Base-by-base conservation (phyloP, 1,139 yeast genomes). In the Kodamaea suecica region DNA sequence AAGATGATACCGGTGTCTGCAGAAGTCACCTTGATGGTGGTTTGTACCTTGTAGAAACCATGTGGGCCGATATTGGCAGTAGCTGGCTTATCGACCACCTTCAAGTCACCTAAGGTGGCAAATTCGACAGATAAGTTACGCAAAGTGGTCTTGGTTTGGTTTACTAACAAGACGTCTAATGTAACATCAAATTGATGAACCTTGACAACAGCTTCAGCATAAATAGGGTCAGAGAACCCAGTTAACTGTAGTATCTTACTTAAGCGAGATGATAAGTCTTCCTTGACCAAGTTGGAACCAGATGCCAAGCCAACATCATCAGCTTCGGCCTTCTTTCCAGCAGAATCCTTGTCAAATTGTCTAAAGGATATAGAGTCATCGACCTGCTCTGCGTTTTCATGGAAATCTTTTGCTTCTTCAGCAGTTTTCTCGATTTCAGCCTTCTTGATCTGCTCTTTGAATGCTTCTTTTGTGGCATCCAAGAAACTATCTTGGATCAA, bases 151-250 rank as follows among this genome's bases (percentile, higher is more conserved):
- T 81, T 81, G 5, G 98, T 92, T 66, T 94, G 99, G 59, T 94
- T 94, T 33, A 94, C 97, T 48, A 94, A 70, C 55, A 94, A 69
- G 17, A 94, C 97, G 53, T 94, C 98, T 52, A 94, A 73, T 0
- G 88, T 92, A 50, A 94, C 95, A 59, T 94, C 98, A 59, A 84
- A 92, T 62, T 94, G 98, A 52, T 92, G 95, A 15, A 88, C 94
- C 48, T 86, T 86, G 47, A 94, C 86, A 53, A 84, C 86, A 0
- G 97, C 98, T 63, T 94, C 99, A 4, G 96, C 97, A 55, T 94
- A 94, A 27, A 94, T 95, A 16, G 98, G 95, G 58, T 94, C 99
- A 1, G 96, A 85, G 62, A 88, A 94, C 24, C 99, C 99, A 20
- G 98, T 92, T 47, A 94, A 76, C 59, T 87, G 97, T 37, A 88